Evolutionary conservation across 352 stramenopile genomes (phyloP).

Genomic region (Phytopythium vexans): DNA sequence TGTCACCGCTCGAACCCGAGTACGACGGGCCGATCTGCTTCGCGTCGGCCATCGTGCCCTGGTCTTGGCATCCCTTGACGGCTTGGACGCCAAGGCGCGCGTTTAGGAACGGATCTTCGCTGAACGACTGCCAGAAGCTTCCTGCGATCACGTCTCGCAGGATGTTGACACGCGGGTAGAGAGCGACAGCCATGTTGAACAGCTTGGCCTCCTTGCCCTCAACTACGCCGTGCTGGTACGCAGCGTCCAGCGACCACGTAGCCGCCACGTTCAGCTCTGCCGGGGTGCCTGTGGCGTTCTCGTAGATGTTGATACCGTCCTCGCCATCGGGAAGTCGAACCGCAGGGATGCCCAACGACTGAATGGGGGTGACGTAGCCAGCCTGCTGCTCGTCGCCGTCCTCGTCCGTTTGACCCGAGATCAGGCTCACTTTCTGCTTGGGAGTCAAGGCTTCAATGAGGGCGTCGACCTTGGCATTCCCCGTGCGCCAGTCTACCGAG

Average conservation of each 20-base stretch:
- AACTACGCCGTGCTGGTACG: conserved; percentile 25
- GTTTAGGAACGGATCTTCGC: conserved; percentile 27
- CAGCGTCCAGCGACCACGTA: conserved; percentile 20
- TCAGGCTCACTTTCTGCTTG: conserved; percentile 23
- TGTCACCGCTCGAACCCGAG: conserved; percentile 15
- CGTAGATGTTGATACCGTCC: conserved; percentile 24
- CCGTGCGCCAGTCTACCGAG: conserved; percentile 20
- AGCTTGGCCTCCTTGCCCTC: conserved; percentile 28
- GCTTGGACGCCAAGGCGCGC: conserved; percentile 21
- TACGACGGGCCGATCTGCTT: conserved; percentile 27
- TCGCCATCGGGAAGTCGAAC: conserved; percentile 24
- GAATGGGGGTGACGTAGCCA: conserved; percentile 18
- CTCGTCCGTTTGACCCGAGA: conserved; percentile 16
- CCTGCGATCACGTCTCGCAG: conserved; percentile 17
- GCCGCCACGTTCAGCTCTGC: conserved; percentile 24
- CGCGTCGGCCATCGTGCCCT: conserved; percentile 26
- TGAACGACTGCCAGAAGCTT: conserved; percentile 33
- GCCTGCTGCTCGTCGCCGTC: conserved; percentile 25
- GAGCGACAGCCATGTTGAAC: conserved; percentile 23
- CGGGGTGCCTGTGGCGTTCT: conserved; percentile 23
- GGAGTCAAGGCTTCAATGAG: conserved; percentile 21
- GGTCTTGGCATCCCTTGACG: conserved; percentile 15
- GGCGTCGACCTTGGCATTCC: conserved; percentile 27
- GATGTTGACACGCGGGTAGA: conserved; percentile 28
- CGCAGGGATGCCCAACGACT: conserved; percentile 19